Evolutionary conservation across 2,329 filamentous ascomycete genomes (phyloP).

Genomic region (Pestalotiopsis sp.): DNA sequence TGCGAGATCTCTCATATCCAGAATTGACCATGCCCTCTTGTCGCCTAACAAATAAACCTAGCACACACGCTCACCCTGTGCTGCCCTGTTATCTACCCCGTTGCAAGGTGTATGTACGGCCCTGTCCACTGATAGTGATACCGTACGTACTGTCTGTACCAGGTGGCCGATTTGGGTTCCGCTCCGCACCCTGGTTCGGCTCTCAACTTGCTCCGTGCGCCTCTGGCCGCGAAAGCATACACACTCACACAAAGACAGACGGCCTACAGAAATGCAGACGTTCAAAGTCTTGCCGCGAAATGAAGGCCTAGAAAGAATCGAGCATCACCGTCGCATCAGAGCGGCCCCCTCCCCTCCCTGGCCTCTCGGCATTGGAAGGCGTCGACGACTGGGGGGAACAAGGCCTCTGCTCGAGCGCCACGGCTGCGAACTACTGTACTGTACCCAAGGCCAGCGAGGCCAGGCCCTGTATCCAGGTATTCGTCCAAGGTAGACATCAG

Average conservation of each 20-base stretch:
- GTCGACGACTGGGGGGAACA: background rate
- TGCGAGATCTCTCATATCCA: background rate
- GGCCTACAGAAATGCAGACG: background rate
- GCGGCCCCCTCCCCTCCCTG: background rate
- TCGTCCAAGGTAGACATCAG: too few relatives aligned
- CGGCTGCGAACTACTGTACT: slow-evolving; percentile 5
- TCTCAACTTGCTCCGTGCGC: background rate
- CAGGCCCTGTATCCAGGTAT: too few relatives aligned
- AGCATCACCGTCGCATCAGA: background rate
- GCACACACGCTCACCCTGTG: background rate
- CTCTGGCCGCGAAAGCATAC: background rate
- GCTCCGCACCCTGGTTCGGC: slow-evolving; percentile 5
- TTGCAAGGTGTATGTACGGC: background rate
- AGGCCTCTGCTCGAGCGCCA: background rate
- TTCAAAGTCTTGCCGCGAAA: slow-evolving; percentile 1
- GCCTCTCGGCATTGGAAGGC: background rate
- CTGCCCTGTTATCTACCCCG: slow-evolving; percentile 4
- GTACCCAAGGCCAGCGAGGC: background rate
- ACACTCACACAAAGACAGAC: background rate
- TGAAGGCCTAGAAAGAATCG: background rate
- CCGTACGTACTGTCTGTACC: background rate
- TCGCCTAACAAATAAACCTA: too few relatives aligned
- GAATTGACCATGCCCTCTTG: background rate
- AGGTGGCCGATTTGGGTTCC: slow-evolving; percentile 5
- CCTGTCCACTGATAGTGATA: background rate